phyloP scores from a whole-genome alignment of 2,329 filamentous ascomycete species.

The Fusarium lyarnte region DNA sequence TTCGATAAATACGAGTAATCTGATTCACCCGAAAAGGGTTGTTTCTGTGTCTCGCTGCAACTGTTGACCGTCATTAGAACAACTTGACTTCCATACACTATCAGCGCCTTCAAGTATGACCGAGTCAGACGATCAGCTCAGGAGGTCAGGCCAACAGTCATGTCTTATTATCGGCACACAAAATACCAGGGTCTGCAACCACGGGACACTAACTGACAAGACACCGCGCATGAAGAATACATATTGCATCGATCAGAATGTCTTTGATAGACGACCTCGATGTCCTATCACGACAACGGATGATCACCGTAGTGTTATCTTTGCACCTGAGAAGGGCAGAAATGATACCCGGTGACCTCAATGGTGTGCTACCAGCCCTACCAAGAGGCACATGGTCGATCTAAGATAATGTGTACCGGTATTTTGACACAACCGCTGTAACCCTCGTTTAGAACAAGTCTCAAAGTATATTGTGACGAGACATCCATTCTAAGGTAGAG shows the following conservation, averaged over 20 bases:
- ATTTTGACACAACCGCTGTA: neutral
- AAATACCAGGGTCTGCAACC: neutral
- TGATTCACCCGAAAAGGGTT: neutral
- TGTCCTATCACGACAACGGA: slow-evolving; percentile 1
- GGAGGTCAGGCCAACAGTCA: slow-evolving; percentile 2
- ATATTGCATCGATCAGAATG: neutral
- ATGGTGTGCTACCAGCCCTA: slow-evolving; percentile 5
- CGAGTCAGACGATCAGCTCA: slow-evolving; percentile 22
- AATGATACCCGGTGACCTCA: slow-evolving; percentile 12
- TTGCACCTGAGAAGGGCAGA: neutral
- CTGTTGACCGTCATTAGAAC: neutral
- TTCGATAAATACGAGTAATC: neutral
- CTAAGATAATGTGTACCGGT: neutral
- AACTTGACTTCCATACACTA: neutral
- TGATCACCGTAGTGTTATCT: slow-evolving; percentile 13
- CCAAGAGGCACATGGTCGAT: slow-evolving; percentile 2
- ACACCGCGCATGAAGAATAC: neutral
- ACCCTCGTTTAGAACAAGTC: neutral
- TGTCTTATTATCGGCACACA: slow-evolving; percentile 15
- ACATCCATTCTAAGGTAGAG: neutral
- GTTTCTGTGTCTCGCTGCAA: neutral
- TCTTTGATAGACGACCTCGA: neutral
- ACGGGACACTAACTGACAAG: slow-evolving; percentile 14
- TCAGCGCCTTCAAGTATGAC: slow-evolving; percentile 6
- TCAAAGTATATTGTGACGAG: neutral